Evolutionary conservation across 179 eudicot species (phyloP), one percentile per base, ranked within the genome.

Genomic region (Sideroxylon spinosum): DNA sequence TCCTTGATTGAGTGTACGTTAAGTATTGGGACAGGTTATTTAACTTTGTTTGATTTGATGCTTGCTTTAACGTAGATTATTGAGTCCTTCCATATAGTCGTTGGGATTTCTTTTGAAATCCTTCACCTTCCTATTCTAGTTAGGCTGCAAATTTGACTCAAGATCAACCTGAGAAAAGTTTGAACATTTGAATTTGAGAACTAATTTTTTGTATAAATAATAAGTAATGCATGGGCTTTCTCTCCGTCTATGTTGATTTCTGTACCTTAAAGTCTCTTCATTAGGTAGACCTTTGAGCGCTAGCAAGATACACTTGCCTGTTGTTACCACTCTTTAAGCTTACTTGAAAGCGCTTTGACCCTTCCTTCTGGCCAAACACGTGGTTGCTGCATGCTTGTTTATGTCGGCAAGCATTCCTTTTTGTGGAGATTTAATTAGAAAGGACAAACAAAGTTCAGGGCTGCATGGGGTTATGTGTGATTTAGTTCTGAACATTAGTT

Each of bases 1-100:
- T 57, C 78, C 67, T 64, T 63, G 37, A 63, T 48, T 19, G 55
- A 74, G 76, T 57, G 62, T 73, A 56, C 7, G 25, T 53, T 73
- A 29, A 56, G 25, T 56, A 56, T 10, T 28, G 13, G 23, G 50
- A 32, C 44, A 76, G 61, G 9, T 23, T 49, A 28, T 7, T 53
- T 28, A 20, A 10, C 29, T 0, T 14, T 71, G 17, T n/a, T 71
- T 71, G n/a, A 71, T 50, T 71, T 71, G 28, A 52, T 55, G 25
- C 49, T 72, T 6, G 26, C 17, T 55, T 72, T 72, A 14, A 29
- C 13, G 7, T 16, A 3, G 23, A 28, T 72, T 14, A 55, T 53
- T 71, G 9, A 37, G 22, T 20, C n/a, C 26, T 12, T 49, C 23
- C 11, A 25, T 63, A 7, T 13, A 70, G 23, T 14, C 44, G 23